Base-by-base conservation (phyloP, 2,329 filamentous ascomycete genomes). In the Scopulariopsis brevicaulis region DNA sequence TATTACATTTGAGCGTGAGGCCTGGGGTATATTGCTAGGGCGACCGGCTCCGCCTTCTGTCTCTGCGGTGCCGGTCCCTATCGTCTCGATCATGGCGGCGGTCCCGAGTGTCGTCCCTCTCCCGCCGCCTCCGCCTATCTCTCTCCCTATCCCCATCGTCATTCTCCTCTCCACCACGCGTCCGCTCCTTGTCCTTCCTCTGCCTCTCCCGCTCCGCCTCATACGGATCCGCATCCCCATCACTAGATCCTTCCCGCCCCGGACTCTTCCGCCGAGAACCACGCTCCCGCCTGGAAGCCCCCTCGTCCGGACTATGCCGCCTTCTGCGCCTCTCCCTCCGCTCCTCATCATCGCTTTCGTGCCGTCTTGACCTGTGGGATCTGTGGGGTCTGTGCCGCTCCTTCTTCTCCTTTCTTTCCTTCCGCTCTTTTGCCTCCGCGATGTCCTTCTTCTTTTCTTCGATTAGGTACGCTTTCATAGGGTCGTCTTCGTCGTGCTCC, bases 401-500 rank as follows among this genome's bases (percentile, higher is more conserved):
- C 48, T 71, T 78, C 57, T 71, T 70, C 63, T 72, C 46, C 20
- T 50, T 50, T 6, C 46, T 50, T 15, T 79, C 75, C 59, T 24
- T 76, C 64, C 67, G 72, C 66, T 71, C 79, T 77, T 76, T 64
- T 3, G 90, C 92, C 59, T 82, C 80, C 58, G 87, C 84, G 14
- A 96, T 82, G 69, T 96, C 90, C 68, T 90, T 90, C 71, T 89
- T 91, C 79, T 97, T 96, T 72, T 96, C 88, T 62, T 93, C 83
- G 56, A 96, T 84, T 62, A 97, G 69, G 65, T 89, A 96, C 43
- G 83, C 84, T 72, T 96, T 96, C 94, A 99, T 99, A 0, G 94
- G 94, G 69, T 99, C 94, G 61, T 97, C 93, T 25, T 96, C 92
- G 63, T 97, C 94, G 62, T 95, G 87, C 18, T 93, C 85, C 57